A percentile compares a stretch with the other conserved stretches of the same genome.
Conservation (phyloP, 805 yeast genomes). For the Monosporozyma aquatica region DNA sequence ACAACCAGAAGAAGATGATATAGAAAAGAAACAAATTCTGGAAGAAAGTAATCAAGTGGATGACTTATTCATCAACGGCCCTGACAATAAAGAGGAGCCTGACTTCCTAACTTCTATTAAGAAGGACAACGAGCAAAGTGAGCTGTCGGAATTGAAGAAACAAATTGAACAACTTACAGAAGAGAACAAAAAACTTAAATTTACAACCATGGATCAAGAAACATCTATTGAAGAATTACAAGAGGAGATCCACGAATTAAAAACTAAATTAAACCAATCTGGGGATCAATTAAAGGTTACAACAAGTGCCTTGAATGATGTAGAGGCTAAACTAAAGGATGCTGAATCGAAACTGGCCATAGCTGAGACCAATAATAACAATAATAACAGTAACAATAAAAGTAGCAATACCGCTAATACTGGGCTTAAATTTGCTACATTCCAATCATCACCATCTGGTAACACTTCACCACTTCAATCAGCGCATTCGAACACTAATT, state of each 20-base stretch:
- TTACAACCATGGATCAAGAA: slow-evolving; percentile 29
- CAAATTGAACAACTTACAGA: slow-evolving; percentile 33
- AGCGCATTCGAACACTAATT: background rate
- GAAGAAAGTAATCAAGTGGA: slow-evolving; percentile 2
- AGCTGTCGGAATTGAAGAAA: slow-evolving; percentile 30
- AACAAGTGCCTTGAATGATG: slow-evolving; percentile 21
- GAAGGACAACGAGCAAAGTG: slow-evolving; percentile 29
- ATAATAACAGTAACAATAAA: background rate
- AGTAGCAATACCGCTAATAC: background rate
- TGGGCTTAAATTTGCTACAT: slow-evolving; percentile 12
- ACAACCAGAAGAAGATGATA: slow-evolving; percentile 4
- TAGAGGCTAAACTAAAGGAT: slow-evolving; percentile 14
- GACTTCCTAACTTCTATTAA: slow-evolving; percentile 27
- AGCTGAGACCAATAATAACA: slow-evolving; percentile 1
- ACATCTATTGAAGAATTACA: slow-evolving; percentile 30
- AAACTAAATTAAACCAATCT: slow-evolving; percentile 11
- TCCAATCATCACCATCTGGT: slow-evolving; percentile 11
- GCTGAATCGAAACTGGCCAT: slow-evolving; percentile 5
- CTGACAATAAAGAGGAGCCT: slow-evolving; percentile 11
- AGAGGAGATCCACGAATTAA: slow-evolving; percentile 25
- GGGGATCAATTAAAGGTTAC: slow-evolving; percentile 20
- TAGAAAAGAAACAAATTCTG: background rate
- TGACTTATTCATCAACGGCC: slow-evolving; percentile 7
- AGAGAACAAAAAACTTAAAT: slow-evolving; percentile 28
- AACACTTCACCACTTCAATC: slow-evolving; percentile 14